Percentiles rank a stretch among this genome's conserved stretches.
phyloP scores from a whole-genome alignment of 805 yeast species.

The Pichia nakasei region DNA sequence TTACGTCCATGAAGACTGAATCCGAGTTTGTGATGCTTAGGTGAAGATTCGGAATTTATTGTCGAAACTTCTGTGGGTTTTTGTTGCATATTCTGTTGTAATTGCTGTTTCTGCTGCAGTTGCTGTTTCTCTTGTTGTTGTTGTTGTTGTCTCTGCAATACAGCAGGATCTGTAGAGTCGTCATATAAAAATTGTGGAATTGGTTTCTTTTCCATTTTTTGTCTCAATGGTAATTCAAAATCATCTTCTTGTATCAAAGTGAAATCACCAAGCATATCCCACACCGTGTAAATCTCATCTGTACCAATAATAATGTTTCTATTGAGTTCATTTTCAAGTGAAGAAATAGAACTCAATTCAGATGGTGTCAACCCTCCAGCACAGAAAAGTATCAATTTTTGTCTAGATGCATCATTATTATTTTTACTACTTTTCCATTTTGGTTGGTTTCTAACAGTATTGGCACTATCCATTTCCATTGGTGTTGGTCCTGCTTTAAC shows the following conservation, averaged over 20 bases:
- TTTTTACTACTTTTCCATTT: slow-evolving; percentile 24
- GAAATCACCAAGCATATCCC: slow-evolving; percentile 27
- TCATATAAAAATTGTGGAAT: slow-evolving; percentile 19
- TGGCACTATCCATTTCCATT: slow-evolving; percentile 7
- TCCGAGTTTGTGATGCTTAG: slow-evolving; percentile 7
- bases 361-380: slow-evolving; percentile 88
- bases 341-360: slow-evolving; percentile 70
- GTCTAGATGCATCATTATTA: slow-evolving; percentile 31
- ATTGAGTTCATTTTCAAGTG: slow-evolving; percentile 49
- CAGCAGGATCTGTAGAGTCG: slow-evolving; percentile 11
- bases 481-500: slow-evolving; percentile 27
- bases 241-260: slow-evolving; percentile 22
- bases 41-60: slow-evolving; percentile 1
- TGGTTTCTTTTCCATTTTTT: slow-evolving; percentile 10
- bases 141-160: not conserved
- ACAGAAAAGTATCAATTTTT: slow-evolving; percentile 67
- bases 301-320: slow-evolving; percentile 78
- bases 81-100: not conserved
- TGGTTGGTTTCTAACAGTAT: slow-evolving; percentile 20
- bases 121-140: not conserved
- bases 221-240: slow-evolving; percentile 20
- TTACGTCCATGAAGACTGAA: slow-evolving; percentile 4
- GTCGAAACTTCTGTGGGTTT: not conserved
- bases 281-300: slow-evolving; percentile 51
- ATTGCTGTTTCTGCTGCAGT: not conserved